Percentiles rank a stretch among this genome's conserved stretches.
These are phyloP conservation scores for Pyrus bretschneideri DNA, from an alignment of 306 rosid species.

Conservation along the genomic window DNA sequence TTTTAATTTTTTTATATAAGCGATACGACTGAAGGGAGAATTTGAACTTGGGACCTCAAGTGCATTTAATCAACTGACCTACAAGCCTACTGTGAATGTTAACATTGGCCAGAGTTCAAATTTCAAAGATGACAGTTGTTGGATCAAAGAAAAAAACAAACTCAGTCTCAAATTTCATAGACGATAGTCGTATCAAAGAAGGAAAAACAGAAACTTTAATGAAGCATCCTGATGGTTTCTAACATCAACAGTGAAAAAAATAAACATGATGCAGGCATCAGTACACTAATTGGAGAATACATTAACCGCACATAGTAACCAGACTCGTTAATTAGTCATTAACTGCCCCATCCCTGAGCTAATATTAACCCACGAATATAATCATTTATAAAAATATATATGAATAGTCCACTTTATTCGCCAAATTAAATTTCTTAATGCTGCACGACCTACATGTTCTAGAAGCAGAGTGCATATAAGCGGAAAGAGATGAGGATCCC, in stretches of 20 bases:
- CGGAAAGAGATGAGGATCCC: too few species aligned
- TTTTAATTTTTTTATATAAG: too few species aligned
- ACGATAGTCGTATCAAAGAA: not conserved
- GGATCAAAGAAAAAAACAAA: not conserved
- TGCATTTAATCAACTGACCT: too few species aligned
- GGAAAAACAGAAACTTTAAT: not conserved
- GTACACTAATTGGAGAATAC: not conserved
- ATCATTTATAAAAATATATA: too few species aligned
- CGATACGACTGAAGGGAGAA: too few species aligned
- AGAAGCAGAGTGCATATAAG: not conserved
- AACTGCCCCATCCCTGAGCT: too few species aligned
- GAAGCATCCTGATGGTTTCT: not conserved
- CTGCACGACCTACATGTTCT: not conserved
- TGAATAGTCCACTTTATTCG: not conserved
- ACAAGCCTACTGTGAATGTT: too few species aligned
- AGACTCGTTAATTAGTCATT: not conserved
- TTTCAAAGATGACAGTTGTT: not conserved
- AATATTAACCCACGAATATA: too few species aligned
- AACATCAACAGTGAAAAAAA: not conserved
- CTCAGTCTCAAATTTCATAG: too few species aligned
- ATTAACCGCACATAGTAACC: not conserved
- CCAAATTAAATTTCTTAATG: not conserved
- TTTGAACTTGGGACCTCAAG: too few species aligned
- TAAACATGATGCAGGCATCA: conserved; percentile 1
- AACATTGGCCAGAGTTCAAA: too few species aligned